Evolutionary conservation across 2,329 filamentous ascomycete species (phyloP), one percentile per base, ranked within the genome.

Genomic region (Epichloe aotearoae): DNA sequence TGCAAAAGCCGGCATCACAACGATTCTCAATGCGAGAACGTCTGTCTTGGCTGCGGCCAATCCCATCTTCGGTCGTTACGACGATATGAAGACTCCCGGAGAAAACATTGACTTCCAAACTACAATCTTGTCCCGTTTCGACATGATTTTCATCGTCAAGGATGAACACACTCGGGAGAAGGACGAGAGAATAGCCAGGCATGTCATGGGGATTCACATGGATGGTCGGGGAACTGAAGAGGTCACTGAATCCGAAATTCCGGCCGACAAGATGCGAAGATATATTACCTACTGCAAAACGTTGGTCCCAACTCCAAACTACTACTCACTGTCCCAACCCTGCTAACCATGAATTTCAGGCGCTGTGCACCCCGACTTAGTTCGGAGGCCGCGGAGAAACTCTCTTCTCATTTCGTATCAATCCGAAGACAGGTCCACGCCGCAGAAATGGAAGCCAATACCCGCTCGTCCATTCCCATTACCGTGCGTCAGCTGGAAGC

Each of bases 21-120:
- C 93, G 0, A 97, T 98, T 56, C 79, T 98, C 49, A 98, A 98
- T 62, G 90, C 93, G 12, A 76, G 93, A 61, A 98, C 93, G 1
- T 96, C 90, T 0, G 93, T 98, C 1, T 75, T 98, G 19, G 93
- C 93, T 11, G 93, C 93, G 2, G 93, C 93, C 41, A 98, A 98
- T 66, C 93, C 93, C 0, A 93, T 98, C 53, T 98, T 97, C 62
- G 93, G 93, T 50, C 85, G 93, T 26, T 98, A 98, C 69, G 93
- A 98, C 66, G 93, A 98, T 62, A 84, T 98, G 74, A 97, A 97
- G 68, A 89, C 87, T 0, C 93, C 93, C 0, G 93, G 93, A 53
- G 93, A 98, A 69, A 98, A 98, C 64, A 98, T 98, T 58, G 93
- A 98, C 69, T 98, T 98, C 69, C 93, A 98, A 64, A 98, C 93